These are phyloP conservation scores for Chondrostereum purpureum DNA, from an alignment of 1,284 basidiomycete genomes.

Conservation along the genomic window DNA sequence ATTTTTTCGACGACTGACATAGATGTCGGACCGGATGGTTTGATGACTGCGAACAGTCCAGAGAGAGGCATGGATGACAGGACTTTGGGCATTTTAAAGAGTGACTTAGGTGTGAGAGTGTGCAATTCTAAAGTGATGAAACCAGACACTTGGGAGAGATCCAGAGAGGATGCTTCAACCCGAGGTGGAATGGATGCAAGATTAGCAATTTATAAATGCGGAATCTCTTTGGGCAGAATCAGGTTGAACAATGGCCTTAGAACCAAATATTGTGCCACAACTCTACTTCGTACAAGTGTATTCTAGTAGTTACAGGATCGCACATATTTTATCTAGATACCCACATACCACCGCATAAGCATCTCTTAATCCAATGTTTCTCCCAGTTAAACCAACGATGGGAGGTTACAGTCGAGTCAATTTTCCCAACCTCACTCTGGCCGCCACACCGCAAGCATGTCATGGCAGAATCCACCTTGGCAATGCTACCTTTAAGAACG, in stretches of 20 bases:
- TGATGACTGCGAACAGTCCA: constrained; percentile 77
- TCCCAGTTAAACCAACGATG: constrained; percentile 57
- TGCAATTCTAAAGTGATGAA: no score
- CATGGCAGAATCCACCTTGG: constrained; percentile 28
- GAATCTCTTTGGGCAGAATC: no score
- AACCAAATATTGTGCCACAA: background rate
- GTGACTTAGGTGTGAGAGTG: background rate
- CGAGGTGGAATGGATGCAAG: no score
- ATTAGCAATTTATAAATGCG: no score
- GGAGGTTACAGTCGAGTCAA: constrained; percentile 25
- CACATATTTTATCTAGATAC: constrained; percentile 5
- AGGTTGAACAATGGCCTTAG: background rate
- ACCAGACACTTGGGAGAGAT: no score
- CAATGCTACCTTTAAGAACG: constrained; percentile 49
- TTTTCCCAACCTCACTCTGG: constrained; percentile 37
- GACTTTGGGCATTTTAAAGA: constrained; percentile 57
- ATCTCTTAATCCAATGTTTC: constrained; percentile 47
- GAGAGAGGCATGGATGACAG: constrained; percentile 57
- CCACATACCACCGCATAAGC: constrained; percentile 71
- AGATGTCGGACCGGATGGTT: constrained; percentile 84
- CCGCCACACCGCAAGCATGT: constrained; percentile 60
- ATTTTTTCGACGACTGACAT: constrained; percentile 89
- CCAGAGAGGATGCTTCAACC: no score
- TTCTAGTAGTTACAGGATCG: background rate
- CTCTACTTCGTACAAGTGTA: background rate